These are phyloP conservation scores for Cochlearia excelsa DNA, from an alignment of 345 rosid genomes.

Conservation along the genomic window DNA sequence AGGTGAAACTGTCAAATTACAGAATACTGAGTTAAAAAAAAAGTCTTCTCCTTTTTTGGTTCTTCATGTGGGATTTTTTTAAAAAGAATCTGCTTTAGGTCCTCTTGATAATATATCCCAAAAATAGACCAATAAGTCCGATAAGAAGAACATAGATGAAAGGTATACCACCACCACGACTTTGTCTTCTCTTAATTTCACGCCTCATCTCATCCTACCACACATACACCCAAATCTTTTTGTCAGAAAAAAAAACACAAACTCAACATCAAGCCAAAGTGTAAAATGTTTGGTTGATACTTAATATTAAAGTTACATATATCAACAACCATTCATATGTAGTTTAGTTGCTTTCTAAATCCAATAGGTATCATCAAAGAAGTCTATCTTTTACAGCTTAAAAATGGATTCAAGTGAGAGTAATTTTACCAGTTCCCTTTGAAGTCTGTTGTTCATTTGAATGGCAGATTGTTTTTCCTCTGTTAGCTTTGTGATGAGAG, in stretches of 20 bases:
- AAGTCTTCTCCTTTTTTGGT: neutral
- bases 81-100: constrained; percentile 32
- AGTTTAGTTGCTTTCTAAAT: neutral
- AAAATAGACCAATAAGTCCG: constrained; percentile 64
- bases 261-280: neutral
- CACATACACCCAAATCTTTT: constrained; percentile 6
- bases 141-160: constrained; percentile 54
- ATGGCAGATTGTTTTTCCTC: constrained; percentile 54
- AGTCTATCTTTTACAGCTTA: neutral
- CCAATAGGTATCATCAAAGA: neutral
- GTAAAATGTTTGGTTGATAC: neutral
- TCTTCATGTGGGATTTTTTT: constrained; percentile 12
- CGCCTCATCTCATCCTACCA: constrained; percentile 63
- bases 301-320: neutral
- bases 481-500: constrained; percentile 56
- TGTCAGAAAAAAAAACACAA: constrained; percentile 12
- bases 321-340: neutral
- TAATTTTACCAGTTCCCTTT: constrained; percentile 60
- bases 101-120: constrained; percentile 75
- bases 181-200: constrained; percentile 38
- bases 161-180: constrained; percentile 35
- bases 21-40: constrained; percentile 25
- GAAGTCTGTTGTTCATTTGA: constrained; percentile 57
- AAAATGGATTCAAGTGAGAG: constrained; percentile 6
- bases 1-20: constrained; percentile 31